Conservation (phyloP, 352 stramenopile species). For the Elongisporangium undulatum region DNA sequence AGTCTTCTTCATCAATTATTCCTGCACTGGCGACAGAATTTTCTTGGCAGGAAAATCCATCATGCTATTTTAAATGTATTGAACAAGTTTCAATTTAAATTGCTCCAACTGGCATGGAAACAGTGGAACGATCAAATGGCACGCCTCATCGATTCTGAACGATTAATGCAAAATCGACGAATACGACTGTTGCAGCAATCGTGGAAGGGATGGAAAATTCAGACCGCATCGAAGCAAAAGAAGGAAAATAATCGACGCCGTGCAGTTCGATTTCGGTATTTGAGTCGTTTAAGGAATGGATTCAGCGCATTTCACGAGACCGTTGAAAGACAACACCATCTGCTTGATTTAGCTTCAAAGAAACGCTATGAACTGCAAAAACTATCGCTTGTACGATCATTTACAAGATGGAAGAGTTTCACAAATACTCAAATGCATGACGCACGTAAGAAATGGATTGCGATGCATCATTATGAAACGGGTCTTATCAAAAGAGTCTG, state of each 20-base stretch:
- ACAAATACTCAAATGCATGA: background rate
- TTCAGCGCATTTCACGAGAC: background rate
- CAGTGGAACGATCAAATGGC: background rate
- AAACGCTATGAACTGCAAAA: background rate
- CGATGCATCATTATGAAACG: constrained; percentile 7
- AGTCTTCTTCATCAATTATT: background rate
- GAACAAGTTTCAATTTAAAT: background rate
- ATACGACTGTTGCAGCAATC: background rate
- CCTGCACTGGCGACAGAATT: background rate
- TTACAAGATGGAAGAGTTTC: background rate
- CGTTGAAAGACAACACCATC: background rate
- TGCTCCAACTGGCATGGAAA: background rate
- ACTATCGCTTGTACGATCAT: background rate
- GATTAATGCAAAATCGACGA: background rate
- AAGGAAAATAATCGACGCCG: background rate
- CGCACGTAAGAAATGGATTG: background rate
- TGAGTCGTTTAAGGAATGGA: background rate
- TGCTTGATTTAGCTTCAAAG: background rate
- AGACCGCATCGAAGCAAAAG: background rate
- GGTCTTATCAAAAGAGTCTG: constrained; percentile 18
- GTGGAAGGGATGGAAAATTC: background rate
- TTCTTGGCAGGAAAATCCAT: background rate
- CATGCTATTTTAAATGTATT: background rate
- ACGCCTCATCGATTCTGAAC: background rate
- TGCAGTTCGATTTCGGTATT: background rate